Evolutionary conservation across 371 early-diverging fungal genomes (phyloP).

Genomic region (Mortierella sp.): DNA sequence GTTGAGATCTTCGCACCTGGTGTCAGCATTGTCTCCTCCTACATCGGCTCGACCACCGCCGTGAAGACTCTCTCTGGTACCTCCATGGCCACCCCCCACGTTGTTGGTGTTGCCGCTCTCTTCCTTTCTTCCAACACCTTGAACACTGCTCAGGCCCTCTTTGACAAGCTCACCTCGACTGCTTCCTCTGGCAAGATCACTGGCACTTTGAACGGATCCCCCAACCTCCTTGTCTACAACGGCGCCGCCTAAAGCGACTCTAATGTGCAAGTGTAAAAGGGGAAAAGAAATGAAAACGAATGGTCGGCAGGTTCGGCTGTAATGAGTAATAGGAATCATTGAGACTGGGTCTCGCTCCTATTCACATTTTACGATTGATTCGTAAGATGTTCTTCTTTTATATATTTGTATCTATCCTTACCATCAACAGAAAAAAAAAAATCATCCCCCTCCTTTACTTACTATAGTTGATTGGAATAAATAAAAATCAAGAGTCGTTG

Average conservation of each 20-base stretch:
- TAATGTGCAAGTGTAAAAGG: background rate
- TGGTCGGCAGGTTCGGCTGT: conserved; percentile 14
- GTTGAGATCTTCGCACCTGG: conserved; percentile 72
- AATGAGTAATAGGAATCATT: background rate
- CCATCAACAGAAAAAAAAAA: conserved; percentile 5
- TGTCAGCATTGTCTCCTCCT: conserved; percentile 53
- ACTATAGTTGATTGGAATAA: conserved; percentile 10
- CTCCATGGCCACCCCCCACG: conserved; percentile 65
- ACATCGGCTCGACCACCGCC: conserved; percentile 35
- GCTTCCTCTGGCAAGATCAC: conserved; percentile 23
- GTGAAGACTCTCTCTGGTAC: conserved; percentile 60
- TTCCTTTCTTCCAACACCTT: conserved; percentile 40
- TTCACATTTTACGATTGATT: conserved; percentile 11
- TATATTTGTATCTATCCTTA: background rate
- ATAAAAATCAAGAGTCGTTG: conserved; percentile 9
- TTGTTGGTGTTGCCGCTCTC: conserved; percentile 61
- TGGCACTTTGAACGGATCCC: conserved; percentile 24
- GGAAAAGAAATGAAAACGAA: background rate
- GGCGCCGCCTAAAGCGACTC: conserved; percentile 17
- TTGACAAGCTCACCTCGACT: conserved; percentile 33
- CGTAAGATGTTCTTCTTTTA: background rate
- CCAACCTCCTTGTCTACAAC: conserved; percentile 40
- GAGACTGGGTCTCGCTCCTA: conserved; percentile 1
- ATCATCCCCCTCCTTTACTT: background rate
- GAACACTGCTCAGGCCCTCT: conserved; percentile 35